Base-by-base conservation (phyloP, 441 rosid species). In the Populus trichocarpa region DNA sequence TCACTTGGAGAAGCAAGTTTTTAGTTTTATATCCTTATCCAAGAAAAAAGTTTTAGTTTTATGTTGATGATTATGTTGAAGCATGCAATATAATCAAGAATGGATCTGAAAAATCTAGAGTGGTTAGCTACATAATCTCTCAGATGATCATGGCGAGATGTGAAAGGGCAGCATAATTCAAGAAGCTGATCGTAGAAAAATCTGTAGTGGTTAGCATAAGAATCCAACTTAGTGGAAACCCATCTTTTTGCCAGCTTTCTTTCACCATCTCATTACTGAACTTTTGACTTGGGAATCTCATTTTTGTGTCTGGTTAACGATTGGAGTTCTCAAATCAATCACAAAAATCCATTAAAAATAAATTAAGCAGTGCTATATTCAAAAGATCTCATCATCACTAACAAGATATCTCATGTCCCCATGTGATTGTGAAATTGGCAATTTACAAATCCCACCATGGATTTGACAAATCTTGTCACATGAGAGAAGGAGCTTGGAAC, bases 151-250 rank as follows among this genome's bases (percentile, higher is more conserved):
- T 40, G 53, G 53, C 46, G 46, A 67, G 70, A 46, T 50, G 72
- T 42, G 25, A 0, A 3, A 2, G 4, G 20, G 61, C 12, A 67
- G 8, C 50, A 75, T 25, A 20, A 66, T 38, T 25, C 13, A 67
- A 18, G 68, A 14, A 65, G 57, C n/a, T 65, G n/a, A 26, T n/a
- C 67, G 10, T n/a, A 25, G 33, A n/a, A n/a, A 70, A 70, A 38
- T 38, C 32, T 12, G 4, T 70, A 13, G 57, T 64, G 32, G 68
- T 64, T 64, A 38, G 35, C 28, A 23, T 13, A n/a, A 14, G 70
- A 75, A 68, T 50, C 63, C 65, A 46, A 46, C 12, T 20, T 42
- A n/a, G 66, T 67, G 66, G 72, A 75, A 66, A 46, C 78, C 16
- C 20, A 18, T 65, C 4, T 16, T 36, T 23, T 4, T 30, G 38